These are phyloP conservation scores for Diplodia sapinea DNA, from an alignment of 2,329 filamentous ascomycete species.

Conservation along the genomic window DNA sequence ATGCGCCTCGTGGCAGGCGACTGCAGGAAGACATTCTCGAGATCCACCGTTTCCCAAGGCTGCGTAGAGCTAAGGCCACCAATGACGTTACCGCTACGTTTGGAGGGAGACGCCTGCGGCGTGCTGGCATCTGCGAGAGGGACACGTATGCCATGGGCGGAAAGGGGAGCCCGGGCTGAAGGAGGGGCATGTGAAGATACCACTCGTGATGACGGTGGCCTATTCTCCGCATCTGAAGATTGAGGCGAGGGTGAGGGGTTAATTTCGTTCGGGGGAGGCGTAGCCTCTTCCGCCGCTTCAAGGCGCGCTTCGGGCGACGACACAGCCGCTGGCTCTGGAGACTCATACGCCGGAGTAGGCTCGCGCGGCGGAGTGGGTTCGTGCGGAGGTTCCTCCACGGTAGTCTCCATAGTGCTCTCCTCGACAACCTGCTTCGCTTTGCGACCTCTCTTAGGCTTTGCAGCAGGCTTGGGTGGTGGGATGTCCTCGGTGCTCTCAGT, in stretches of 20 bases:
- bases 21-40: conserved; percentile 71
- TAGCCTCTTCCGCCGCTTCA: not conserved
- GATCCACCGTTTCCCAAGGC: conserved; percentile 75
- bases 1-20: conserved; percentile 45
- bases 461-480: conserved; percentile 32
- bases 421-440: conserved; percentile 34
- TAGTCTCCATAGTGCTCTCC: conserved; percentile 28
- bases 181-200: conserved; percentile 43
- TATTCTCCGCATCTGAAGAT: conserved; percentile 81
- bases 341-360: conserved; percentile 1
- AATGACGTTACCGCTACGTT: conserved; percentile 53
- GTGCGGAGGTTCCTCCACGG: not conserved
- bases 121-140: conserved; percentile 52
- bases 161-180: conserved; percentile 27
- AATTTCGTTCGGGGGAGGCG: conserved; percentile 25
- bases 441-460: conserved; percentile 34
- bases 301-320: not conserved
- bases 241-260: conserved; percentile 73
- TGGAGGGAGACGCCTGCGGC: conserved; percentile 48
- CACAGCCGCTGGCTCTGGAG: not conserved
- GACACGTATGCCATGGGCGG: conserved; percentile 16
- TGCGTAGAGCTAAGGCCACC: conserved; percentile 56
- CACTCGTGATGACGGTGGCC: conserved; percentile 71
- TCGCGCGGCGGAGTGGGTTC: not conserved
- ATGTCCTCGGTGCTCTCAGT: not conserved